A percentile compares a stretch with the other conserved stretches of the same genome.
Evolutionary conservation across 1,284 basidiomycete genomes (phyloP).

Genomic region (Phaffia rhodozyma): DNA sequence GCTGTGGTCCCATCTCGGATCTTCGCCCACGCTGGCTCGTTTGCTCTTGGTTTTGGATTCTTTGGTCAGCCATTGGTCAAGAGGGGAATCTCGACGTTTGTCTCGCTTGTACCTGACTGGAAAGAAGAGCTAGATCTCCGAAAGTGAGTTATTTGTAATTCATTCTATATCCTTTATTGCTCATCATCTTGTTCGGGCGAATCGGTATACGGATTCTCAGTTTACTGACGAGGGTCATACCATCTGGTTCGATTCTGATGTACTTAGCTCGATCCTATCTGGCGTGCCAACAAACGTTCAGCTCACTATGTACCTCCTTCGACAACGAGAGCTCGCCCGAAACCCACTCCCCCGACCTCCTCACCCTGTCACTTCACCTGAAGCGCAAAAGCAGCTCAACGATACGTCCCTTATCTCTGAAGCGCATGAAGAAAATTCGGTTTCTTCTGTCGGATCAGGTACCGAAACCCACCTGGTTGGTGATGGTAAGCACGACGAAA

Average conservation of each 20-base stretch:
- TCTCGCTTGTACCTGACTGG: slow-evolving; percentile 42
- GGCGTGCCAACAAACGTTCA: slow-evolving; percentile 49
- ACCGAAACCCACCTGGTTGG: slow-evolving; percentile 13
- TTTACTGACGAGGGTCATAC: neutral
- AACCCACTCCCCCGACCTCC: slow-evolving; percentile 34
- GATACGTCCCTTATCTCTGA: slow-evolving; percentile 11
- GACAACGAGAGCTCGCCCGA: slow-evolving; percentile 11
- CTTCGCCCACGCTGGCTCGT: slow-evolving; percentile 38
- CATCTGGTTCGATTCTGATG: neutral
- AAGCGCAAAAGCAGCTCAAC: slow-evolving; percentile 6
- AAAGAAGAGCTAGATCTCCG: slow-evolving; percentile 38
- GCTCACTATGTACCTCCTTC: slow-evolving; percentile 34
- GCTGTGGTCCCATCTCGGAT: slow-evolving; percentile 38
- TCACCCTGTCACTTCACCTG: neutral
- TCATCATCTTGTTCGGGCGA: neutral
- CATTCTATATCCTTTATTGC: slow-evolving; percentile 1
- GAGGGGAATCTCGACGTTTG: slow-evolving; percentile 35
- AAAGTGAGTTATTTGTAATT: slow-evolving; percentile 31
- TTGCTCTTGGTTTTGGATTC: slow-evolving; percentile 41
- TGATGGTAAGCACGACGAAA: slow-evolving; percentile 8
- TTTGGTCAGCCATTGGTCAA: slow-evolving; percentile 44
- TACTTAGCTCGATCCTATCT: slow-evolving; percentile 39
- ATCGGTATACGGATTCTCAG: neutral
- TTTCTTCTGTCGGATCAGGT: slow-evolving; percentile 8
- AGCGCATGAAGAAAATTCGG: slow-evolving; percentile 5